Conservation (phyloP, 805 yeast genomes). For the Saturnispora galanensis region DNA sequence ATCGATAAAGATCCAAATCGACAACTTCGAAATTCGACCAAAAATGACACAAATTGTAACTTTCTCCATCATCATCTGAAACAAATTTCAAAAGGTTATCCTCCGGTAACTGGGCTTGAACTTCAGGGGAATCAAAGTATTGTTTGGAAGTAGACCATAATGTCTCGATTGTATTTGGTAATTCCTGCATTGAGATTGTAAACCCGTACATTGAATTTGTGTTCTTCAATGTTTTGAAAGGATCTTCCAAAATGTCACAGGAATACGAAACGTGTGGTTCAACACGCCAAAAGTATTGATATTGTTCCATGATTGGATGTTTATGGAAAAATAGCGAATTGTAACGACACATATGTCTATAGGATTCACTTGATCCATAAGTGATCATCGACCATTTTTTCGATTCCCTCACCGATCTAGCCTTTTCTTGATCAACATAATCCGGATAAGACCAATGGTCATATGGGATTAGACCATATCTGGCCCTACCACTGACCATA, state of each 20-base stretch:
- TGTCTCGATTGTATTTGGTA: constrained; percentile 39
- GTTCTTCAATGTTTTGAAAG: constrained; percentile 45
- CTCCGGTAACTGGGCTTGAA: constrained; percentile 9
- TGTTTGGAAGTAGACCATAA: constrained; percentile 40
- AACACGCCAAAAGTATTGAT: constrained; percentile 54
- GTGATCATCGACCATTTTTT: constrained; percentile 32
- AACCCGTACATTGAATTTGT: constrained; percentile 42
- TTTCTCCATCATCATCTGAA: constrained; percentile 51
- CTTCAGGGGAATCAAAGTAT: constrained; percentile 27
- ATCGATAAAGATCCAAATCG: constrained; percentile 54
- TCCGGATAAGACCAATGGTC: constrained; percentile 47
- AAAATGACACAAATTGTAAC: constrained; percentile 69
- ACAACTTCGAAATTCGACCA: constrained; percentile 79
- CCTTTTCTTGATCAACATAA: constrained; percentile 33
- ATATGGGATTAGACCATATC: constrained; percentile 37
- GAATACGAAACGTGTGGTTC: constrained; percentile 44
- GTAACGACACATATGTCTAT: constrained; percentile 61
- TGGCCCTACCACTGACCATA: constrained; percentile 35
- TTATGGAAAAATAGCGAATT: constrained; percentile 45
- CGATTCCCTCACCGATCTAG: constrained; percentile 28
- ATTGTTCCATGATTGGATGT: constrained; percentile 40
- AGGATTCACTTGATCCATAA: constrained; percentile 57
- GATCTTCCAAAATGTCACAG: constrained; percentile 46
- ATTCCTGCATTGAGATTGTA: constrained; percentile 43
- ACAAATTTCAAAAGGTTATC: constrained; percentile 48